Base-by-base conservation (phyloP, 2,329 filamentous ascomycete species). In the Aspergillus aculeatinus region DNA sequence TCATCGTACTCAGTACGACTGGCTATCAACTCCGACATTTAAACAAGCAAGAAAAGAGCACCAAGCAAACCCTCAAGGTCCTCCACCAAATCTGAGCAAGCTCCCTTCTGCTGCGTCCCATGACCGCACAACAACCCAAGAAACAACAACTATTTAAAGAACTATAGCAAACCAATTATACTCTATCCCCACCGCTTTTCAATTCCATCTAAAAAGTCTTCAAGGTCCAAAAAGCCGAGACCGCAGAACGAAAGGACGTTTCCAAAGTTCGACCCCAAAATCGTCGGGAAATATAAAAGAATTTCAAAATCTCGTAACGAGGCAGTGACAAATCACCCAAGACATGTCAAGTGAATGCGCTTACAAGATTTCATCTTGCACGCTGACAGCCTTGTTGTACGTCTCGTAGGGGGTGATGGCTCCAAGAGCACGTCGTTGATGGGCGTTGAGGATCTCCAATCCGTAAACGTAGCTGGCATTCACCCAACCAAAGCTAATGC, bases 391-490 rank as follows among this genome's bases (percentile, higher is more conserved):
- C 76, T 86, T 89, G 72, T 87, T 84, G 75, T 94, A 96, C 1
- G 87, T 90, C 50, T 95, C 89, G 74, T 90, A 98, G 2, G 90
- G 89, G 4, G 93, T 97, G 67, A 96, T 82, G 6, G 92, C 90
- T 59, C 93, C 94, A 44, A 99, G 82, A 0, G 94, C 92, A 68
- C 93, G 89, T 74, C 89, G 87, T 87, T 95, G 93, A 77, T 96
- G 92, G 33, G 91, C 89, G 68, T 90, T 93, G 61, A 96, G 83
- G 67, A 97, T 90, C 66, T 93, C 89, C 62, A 98, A 82, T 47
- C 94, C 95, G 72, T 96, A 96, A 59, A 98, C 90, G 74, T 96
- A 99, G 74, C 93, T 97, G 70, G 95, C 94, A 74, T 99, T 99
- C 71, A 98, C 95, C 95, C 95, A 99, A 55, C 94, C 95, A 73